Base-by-base conservation (phyloP, 352 stramenopile species). In the Phytophthora chlamydospora region DNA sequence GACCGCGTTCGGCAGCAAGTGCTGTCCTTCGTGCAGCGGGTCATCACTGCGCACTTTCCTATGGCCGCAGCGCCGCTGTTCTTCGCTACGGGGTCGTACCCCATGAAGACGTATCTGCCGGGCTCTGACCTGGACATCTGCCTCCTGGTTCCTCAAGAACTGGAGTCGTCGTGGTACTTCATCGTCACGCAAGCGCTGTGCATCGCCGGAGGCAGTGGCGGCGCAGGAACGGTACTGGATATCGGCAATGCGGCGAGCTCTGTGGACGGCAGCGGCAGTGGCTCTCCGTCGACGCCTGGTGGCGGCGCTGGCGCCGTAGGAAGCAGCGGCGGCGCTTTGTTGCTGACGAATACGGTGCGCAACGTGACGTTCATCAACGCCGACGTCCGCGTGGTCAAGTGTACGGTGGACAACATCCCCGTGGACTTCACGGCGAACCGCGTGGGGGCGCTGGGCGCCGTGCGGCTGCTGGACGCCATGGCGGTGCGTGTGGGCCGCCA, bases 331-430 rank as follows among this genome's bases (percentile, higher is more conserved):
- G 44, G 53, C 32, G 11, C 65, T 7, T 11, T 72, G 40, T 13
- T 77, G 41, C 21, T 77, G 60, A 80, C 72, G 8, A 77, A 90
- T 51, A 90, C 82, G 1, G 86, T 95, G 27, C 86, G 86, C 47
- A 97, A 97, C 48, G 89, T 97, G 47, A 96, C 74, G 29, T 95
- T 96, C 64, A 85, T 96, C 45, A 97, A 97, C 56, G 85, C 87
- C 2, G 87, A 96, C 49, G 85, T 95, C 40, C 82, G 87, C 13
- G 84, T 93, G 11, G 85, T 97, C 58, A 96, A 97, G 71, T 97
- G 89, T 71, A 96, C 90, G 36, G 80, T 97, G 39, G 89, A 97
- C 77, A 96, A 96, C 53, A 79, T 97, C 5, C 76, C 85, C 27
- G 89, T 97, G 40, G 89, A 97, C 55, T 72, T 97, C 9, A 96